Conservation (phyloP, 2,329 filamentous ascomycete genomes). For the Westerdykella ornata region DNA sequence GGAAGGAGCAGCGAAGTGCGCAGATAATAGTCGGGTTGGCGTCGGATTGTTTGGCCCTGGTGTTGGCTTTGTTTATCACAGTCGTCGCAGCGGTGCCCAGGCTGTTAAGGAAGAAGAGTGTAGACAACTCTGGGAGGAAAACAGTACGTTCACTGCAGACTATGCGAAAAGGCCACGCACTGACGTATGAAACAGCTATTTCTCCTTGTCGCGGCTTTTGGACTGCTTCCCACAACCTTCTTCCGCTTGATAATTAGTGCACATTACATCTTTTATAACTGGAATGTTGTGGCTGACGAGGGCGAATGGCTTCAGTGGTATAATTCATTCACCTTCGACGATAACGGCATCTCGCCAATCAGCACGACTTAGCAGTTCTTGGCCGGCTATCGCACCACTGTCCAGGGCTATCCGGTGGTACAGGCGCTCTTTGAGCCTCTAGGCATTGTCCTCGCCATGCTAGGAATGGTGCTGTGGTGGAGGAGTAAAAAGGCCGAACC, state of each 20-base stretch:
- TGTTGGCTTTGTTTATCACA: not conserved
- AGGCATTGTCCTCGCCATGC: not conserved
- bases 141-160: not conserved
- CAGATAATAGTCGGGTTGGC: conserved; percentile 3
- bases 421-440: not conserved
- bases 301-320: not conserved
- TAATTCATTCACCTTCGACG: not conserved
- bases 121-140: not conserved
- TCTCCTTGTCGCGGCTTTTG: conserved; percentile 1
- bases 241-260: conserved; percentile 3
- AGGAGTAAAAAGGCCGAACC: not conserved
- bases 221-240: not conserved
- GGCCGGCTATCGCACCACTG: not conserved
- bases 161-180: not conserved
- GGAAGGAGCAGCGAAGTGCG: not conserved
- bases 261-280: conserved; percentile 2
- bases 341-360: not conserved
- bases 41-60: conserved; percentile 2
- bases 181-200: not conserved
- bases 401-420: not conserved
- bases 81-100: not conserved
- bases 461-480: not conserved
- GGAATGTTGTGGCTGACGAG: not conserved
- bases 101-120: not conserved
- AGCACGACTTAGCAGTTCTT: not conserved